Base-by-base conservation (phyloP, 2,329 filamentous ascomycete species). In the Aspergillus udagawae region DNA sequence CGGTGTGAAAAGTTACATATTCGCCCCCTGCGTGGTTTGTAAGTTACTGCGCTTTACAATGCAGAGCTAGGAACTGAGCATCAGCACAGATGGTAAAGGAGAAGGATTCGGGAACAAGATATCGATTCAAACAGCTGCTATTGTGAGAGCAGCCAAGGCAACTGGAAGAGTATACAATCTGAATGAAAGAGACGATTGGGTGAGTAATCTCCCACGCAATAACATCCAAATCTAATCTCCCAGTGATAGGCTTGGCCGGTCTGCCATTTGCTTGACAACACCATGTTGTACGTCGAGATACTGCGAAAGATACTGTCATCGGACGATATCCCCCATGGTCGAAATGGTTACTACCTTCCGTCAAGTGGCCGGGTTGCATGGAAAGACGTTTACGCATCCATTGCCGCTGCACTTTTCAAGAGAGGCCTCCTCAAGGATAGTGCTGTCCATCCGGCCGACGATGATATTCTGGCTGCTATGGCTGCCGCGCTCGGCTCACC, bases 11-110 rank as follows among this genome's bases (percentile, higher is more conserved):
- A 77, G 74, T 56, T 83, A 83, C 60, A 76, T 83, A n/a, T 83
- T 83, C 63, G 70, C 69, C 0, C 82, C 81, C 1, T 83, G 81
- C 61, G 78, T 83, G 28, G 82, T 84, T 14, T 83, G 29, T 32
- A 32, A 14, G 29, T 32, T 32, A 32, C 14, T 32, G 29, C 29
- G 29, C 29, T 14, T 29, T 32, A 32, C 12, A 12, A 32, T 12
- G 29, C 29, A 14, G 10, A 32, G 12, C 29, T 2, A 14, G 12
- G 12, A 6, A 35, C 29, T 14, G 12, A 35, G 4, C 12, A 3
- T 14, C 4, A 14, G 5, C 29, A 35, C 29, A 35, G 29, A 80
- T 60, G 80, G 81, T 6, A 68, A 75, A 54, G 77, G 80, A 3
- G 73, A 77, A 56, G 80, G 80, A 0, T 82, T 82, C 55, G 79